Evolutionary conservation across 805 yeast genomes (phyloP), one percentile per base, ranked within the genome.

Genomic region (Saccharomyces paradoxus): DNA sequence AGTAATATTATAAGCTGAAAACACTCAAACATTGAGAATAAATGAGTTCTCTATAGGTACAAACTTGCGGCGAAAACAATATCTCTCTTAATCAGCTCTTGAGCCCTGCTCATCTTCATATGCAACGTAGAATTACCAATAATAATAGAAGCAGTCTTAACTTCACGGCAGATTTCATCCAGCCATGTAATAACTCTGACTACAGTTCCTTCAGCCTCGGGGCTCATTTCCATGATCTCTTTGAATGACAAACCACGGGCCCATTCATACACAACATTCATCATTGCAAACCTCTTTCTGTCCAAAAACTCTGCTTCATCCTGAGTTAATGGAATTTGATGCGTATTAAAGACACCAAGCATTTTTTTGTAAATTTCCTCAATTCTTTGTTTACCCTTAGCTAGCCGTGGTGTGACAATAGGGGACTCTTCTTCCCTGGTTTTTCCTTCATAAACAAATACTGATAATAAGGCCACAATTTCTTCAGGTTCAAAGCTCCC

Each of bases 181-280:
- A 94, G 73, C 63, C 97, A 80, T 1, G 96, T 89, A 49, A 94
- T 92, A 4, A 94, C 98, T 65, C 99, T 80, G 24, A 94, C 99
- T 65, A 94, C 94, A 0, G 96, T 88, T 46, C 99, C 99, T 71
- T 94, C 99, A 41, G 89, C 91, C 63, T 91, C 96, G 21, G 83
- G 84, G 55, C 96, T 88, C 59, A 89, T 78, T 56, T 82, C 85
- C 86, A 91, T 94, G 59, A 94, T 92, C 55, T 89, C 95, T 59
- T 86, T 86, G 74, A 94, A 94, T 0, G 95, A 79, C 77, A 85
- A 79, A 1, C 99, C 99, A 60, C 95, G 78, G 1, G 98, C 97
- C 99, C 99, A 94, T 71, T 94, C 97, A 68, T 92, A 94, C 4
- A 92, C 96, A 12, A 89, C 96, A 67, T 90, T 92, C 71, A 89